These are phyloP conservation scores for Tremellales sp. DNA, from an alignment of 1,284 basidiomycete species.

Conservation along the genomic window DNA sequence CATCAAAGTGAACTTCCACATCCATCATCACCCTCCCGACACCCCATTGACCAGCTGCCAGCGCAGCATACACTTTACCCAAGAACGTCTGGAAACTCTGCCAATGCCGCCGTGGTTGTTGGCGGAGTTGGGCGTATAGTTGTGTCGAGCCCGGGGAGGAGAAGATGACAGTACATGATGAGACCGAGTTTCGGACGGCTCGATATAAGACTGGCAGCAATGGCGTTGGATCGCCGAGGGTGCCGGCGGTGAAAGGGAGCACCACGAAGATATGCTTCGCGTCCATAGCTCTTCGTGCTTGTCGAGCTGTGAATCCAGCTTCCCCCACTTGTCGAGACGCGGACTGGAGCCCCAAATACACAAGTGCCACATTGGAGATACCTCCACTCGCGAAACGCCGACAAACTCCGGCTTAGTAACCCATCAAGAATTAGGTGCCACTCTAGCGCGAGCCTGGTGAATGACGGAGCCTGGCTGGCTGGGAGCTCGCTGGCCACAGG, in stretches of 20 bases:
- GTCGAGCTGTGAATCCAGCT: neutral
- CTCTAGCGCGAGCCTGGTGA: neutral
- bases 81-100: slow-evolving; percentile 38
- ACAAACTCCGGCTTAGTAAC: slow-evolving; percentile 20
- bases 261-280: slow-evolving; percentile 21
- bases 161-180: slow-evolving; percentile 30
- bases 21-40: slow-evolving; percentile 35
- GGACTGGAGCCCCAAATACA: neutral
- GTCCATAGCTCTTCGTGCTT: neutral
- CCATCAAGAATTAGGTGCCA: neutral
- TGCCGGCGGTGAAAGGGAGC: slow-evolving; percentile 32
- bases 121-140: slow-evolving; percentile 22
- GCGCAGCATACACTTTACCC: slow-evolving; percentile 38
- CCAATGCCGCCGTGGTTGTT: slow-evolving; percentile 26
- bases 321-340: neutral
- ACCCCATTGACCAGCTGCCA: slow-evolving; percentile 38
- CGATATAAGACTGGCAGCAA: slow-evolving; percentile 22
- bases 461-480: neutral
- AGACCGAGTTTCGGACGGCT: slow-evolving; percentile 16
- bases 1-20: slow-evolving; percentile 44
- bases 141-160: slow-evolving; percentile 21
- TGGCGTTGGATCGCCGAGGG: slow-evolving; percentile 18
- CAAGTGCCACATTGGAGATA: neutral
- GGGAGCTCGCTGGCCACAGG: neutral
- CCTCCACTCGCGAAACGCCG: slow-evolving; percentile 10